phyloP scores from a whole-genome alignment of 2,329 filamentous ascomycete species.

The Aspergillus chevalieri region DNA sequence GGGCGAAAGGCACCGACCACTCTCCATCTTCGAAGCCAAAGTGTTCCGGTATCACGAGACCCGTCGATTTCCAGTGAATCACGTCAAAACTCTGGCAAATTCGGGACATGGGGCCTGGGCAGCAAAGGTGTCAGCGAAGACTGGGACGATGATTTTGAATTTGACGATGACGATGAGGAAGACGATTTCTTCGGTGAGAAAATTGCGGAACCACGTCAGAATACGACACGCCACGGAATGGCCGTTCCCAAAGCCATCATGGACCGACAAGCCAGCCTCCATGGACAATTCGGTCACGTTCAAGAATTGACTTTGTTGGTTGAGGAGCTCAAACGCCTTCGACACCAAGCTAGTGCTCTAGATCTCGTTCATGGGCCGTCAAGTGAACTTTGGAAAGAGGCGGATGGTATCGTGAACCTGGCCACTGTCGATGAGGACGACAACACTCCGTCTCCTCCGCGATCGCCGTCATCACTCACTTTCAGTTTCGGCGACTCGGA shows the following conservation, averaged over 20 bases:
- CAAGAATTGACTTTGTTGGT: conserved; percentile 59
- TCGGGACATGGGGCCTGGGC: conserved; percentile 61
- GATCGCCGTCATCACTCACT: conserved; percentile 52
- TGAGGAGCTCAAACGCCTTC: conserved; percentile 59
- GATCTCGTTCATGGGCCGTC: conserved; percentile 50
- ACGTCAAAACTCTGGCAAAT: conserved; percentile 51
- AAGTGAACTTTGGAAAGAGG: conserved; percentile 55
- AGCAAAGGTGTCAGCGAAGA: conserved; percentile 62
- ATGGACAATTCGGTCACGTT: conserved; percentile 59
- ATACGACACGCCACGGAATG: conserved; percentile 28
- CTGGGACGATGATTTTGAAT: conserved; percentile 65
- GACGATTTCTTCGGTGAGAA: conserved; percentile 41
- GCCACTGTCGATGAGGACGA: conserved; percentile 59
- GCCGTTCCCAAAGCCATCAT: conserved; percentile 56
- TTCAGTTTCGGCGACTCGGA: conserved; percentile 56
- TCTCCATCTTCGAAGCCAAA: conserved; percentile 60
- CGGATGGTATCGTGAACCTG: conserved; percentile 61
- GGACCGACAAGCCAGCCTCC: conserved; percentile 59
- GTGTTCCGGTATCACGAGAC: conserved; percentile 55
- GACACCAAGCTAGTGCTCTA: conserved; percentile 49
- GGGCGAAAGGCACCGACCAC: conserved; percentile 54
- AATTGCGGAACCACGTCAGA: conserved; percentile 19
- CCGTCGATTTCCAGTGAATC: conserved; percentile 43
- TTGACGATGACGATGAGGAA: conserved; percentile 49
- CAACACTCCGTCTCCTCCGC: conserved; percentile 42